Conservation (phyloP, 164 flowering plant genomes). For the Magnolia sinica region DNA sequence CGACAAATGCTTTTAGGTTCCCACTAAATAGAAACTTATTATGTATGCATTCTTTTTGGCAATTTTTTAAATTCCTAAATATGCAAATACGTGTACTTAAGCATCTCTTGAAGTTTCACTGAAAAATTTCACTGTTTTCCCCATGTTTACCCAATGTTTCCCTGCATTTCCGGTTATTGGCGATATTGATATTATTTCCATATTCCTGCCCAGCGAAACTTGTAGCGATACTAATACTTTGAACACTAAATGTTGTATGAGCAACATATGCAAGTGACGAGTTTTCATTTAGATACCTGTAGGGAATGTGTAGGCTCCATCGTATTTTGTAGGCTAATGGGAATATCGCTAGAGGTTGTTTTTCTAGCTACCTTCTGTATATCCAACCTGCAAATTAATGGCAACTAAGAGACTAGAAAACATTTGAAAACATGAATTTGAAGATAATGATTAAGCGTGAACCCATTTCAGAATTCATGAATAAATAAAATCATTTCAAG, state of each 20-base stretch:
- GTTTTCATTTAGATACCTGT: conserved; percentile 30
- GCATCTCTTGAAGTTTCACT: too few relatives aligned
- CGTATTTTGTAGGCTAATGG: conserved; percentile 25
- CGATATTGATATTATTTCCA: too few relatives aligned
- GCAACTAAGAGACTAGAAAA: neutral
- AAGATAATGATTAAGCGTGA: neutral
- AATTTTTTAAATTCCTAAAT: too few relatives aligned
- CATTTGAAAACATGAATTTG: neutral
- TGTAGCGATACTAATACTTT: neutral
- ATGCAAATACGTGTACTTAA: too few relatives aligned
- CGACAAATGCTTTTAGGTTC: too few relatives aligned
- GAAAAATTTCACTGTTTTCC: too few relatives aligned
- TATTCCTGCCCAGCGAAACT: too few relatives aligned
- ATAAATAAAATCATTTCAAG: neutral
- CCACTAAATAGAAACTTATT: too few relatives aligned
- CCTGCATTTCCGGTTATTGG: too few relatives aligned
- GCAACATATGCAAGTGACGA: neutral
- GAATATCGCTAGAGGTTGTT: conserved; percentile 19
- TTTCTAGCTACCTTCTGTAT: conserved; percentile 30
- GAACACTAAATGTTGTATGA: too few relatives aligned
- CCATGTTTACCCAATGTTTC: too few relatives aligned
- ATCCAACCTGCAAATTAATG: conserved; percentile 42
- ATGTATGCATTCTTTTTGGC: too few relatives aligned
- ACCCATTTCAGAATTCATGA: neutral
- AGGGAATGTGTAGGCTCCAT: conserved; percentile 21